A percentile compares a stretch with the other conserved stretches of the same genome.
These are phyloP conservation scores for Bretschneidera sinensis DNA, from an alignment of 345 rosid species.

Conservation along the genomic window DNA sequence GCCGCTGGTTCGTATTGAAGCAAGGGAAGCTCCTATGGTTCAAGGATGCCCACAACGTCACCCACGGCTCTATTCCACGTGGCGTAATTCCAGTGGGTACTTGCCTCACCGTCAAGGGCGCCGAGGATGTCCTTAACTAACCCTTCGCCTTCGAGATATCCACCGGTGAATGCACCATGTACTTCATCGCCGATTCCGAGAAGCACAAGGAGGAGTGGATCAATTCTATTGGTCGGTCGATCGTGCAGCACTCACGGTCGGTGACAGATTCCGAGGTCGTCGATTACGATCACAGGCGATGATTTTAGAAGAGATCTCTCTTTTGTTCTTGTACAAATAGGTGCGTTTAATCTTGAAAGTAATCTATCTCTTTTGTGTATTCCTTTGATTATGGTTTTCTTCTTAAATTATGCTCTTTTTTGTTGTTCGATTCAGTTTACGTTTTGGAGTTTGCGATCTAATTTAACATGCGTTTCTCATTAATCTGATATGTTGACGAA, in stretches of 20 bases:
- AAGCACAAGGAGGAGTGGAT: constrained; percentile 92
- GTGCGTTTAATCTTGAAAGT: too few species aligned
- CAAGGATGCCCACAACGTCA: constrained; percentile 45
- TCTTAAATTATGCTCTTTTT: too few species aligned
- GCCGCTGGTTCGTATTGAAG: too few species aligned
- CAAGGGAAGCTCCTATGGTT: constrained; percentile 86
- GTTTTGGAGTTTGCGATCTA: too few species aligned
- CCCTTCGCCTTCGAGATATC: constrained; percentile 76
- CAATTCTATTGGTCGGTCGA: constrained; percentile 80
- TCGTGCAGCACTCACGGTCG: constrained; percentile 75
- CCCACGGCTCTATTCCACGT: constrained; percentile 57
- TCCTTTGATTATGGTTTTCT: too few species aligned
- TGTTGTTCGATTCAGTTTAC: too few species aligned
- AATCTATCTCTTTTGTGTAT: too few species aligned
- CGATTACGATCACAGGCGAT: constrained; percentile 35
- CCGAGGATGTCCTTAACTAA: constrained; percentile 68
- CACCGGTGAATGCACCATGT: constrained; percentile 54
- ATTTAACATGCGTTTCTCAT: too few species aligned
- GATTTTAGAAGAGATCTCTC: constrained; percentile 6
- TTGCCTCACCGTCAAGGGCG: constrained; percentile 84
- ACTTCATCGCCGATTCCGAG: constrained; percentile 70
- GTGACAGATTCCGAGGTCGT: constrained; percentile 79
- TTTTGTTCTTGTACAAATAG: too few species aligned
- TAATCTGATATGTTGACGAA: too few species aligned
- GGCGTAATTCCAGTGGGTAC: constrained; percentile 60